Base-by-base conservation (phyloP, 2,329 filamentous ascomycete species). In the Corniculantispora saksenae region DNA sequence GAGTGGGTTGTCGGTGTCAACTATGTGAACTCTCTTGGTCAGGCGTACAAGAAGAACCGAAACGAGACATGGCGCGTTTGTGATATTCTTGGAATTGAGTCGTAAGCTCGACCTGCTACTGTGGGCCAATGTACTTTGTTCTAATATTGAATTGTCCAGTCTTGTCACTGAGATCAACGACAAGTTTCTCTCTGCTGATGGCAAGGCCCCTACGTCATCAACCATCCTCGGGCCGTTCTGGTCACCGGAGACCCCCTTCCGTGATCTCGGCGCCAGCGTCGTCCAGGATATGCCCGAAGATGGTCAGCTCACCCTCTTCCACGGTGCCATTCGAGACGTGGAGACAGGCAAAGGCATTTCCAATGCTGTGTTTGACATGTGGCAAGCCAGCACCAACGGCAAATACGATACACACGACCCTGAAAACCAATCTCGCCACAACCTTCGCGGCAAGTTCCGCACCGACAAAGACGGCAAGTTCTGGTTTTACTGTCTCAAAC, bases 161-260 rank as follows among this genome's bases (percentile, higher is more conserved):
- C 82, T 89, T 61, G 86, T 89, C 66, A 67, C 89, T 64, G 88
- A 91, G 71, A 89, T 89, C 70, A 85, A 86, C 68, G 85, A 89
- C 81, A 86, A 84, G 74, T 80, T 87, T 75, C 79, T 88, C 73
- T 86, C 86, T 69, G 86, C 90, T 65, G 83, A 84, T 64, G 82
- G 83, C 73, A 78, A 86, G 67, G 81, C 84, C 66, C 89, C 90
- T 55, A 92, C 90, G n/a, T 91, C 89, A 3, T 90, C 89, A 67
- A 85, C 89, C 66, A 93, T 93, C 72, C 87, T 93, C 66, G 90
- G 90, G 2, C 90, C 90, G 69, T 92, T 93, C 83, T 93, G 90
- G 89, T 89, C 87, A 13, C 89, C 90, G 71, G 83, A 91, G 71
- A 88, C 90, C 1, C 90, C 90, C 38, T 91, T 91, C 85, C 86